Base-by-base conservation (phyloP, 1,284 basidiomycete species). In the Cystobasidium pallidum region DNA sequence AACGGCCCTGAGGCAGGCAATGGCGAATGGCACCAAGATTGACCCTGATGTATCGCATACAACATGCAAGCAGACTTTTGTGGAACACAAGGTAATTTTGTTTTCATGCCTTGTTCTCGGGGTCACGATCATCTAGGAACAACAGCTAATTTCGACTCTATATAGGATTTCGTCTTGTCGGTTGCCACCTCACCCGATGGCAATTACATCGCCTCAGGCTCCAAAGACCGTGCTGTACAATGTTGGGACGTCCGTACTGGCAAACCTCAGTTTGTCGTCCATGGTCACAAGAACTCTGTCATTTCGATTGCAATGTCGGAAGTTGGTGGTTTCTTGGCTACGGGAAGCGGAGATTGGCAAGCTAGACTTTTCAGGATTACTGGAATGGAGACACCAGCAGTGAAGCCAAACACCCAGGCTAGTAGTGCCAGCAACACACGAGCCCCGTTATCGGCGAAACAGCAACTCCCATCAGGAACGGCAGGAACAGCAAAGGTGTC, bases 271-370 rank as follows among this genome's bases (percentile, higher is more conserved):
- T 88, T 91, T 76, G 88, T 92, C 84, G 82, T 95, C 7, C 91
- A 92, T 80, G 92, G 91, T 1, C 92, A 94, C 82, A 93, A 92
- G 82, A 94, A 94, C 80, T 89, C 89, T 47, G 91, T 94, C 73
- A 93, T 93, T 76, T 91, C 90, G 26, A 90, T 94, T 78, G 89
- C 91, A 78, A 82, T 93, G 54, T 89, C 88, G 75, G 88, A 88
- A 8, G 84, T 86, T 28, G 89, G 89, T 19, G 88, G 87, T 54
- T 83, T 90, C 58, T 83, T 94, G 51, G 92, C 91, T 2, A 92
- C 91, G 4, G 92, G 92, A 26, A 90, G 89, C 80, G 92, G 92
- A 15, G 92, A 95, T 81, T 90, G 89, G 83, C 87, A 88, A 78
- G 89, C 89, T 30, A 84, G 88, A 78, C 88, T 92, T 82, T 91